Base-by-base conservation (phyloP, 129 eudicot species). In the Heracleum sosnowskyi region DNA sequence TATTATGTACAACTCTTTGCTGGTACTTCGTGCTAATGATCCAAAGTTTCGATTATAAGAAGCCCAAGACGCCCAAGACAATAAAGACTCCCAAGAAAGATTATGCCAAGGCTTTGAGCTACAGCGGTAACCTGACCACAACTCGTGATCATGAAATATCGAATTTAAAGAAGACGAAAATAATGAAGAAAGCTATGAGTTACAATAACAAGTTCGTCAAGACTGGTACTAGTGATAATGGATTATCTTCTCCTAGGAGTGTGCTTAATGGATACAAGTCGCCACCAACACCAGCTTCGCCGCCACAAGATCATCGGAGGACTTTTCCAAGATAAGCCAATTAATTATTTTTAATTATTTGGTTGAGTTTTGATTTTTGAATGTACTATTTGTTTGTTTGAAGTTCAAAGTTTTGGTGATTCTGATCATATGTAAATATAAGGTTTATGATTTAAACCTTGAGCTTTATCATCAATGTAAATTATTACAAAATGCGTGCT, bases 21-120 rank as follows among this genome's bases (percentile, higher is more conserved):
- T 89, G 89, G 91, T 89, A 89, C 45, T 46, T 82, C 34, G 77
- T 89, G 46, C 94, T 91, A n/a, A 78, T 74, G 4, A 26, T 87
- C 40, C 71, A 33, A 31, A 42, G 24, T 15, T 10, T 7, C 8
- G 51, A 31, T 12, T 4, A 16, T 16, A 81, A 69, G 45, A 71
- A 81, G 74, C 18, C 16, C 5, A 57, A 57, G 33, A 0, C 33
- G 5, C n/a, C 74, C 15, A 86, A 81, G 41, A 57, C 66, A 57
- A n/a, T n/a, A n/a, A 57, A 57, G 66, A 76, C 31, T 72, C 49
- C 28, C 44, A 81, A 79, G 84, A 76, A 84, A 76, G 84, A 81
- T 36, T 57, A 76, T 22, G n/a, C 35, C 4, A 69, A 76, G 62
- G 49, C 72, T 42, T 29, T 41, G 36, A 72, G 80, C 34, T 57